Percentiles rank a stretch among this genome's conserved stretches.
Conservation (phyloP, 768 basidiomycete species). For the Kwoniella newhampshirensis region DNA sequence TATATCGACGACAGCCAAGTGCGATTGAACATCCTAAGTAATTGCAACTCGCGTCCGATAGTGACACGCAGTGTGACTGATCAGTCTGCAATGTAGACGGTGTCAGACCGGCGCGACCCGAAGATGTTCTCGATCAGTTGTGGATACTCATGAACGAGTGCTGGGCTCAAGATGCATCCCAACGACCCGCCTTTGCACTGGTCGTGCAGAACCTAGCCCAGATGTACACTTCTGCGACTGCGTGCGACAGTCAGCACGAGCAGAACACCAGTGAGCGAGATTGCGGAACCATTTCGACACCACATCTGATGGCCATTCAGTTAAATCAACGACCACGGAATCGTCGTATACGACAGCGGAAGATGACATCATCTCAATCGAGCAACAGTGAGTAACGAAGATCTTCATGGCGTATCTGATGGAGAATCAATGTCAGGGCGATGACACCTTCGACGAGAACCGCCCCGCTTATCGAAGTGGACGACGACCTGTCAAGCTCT, state of each 20-base stretch:
- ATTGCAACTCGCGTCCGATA: conserved; percentile 6
- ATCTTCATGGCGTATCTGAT: background rate
- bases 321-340: conserved; percentile 10
- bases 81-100: conserved; percentile 6
- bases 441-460: conserved; percentile 24
- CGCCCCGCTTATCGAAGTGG: conserved; percentile 17
- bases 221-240: conserved; percentile 20
- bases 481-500: conserved; percentile 31
- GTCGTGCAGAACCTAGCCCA: conserved; percentile 20
- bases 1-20: conserved; percentile 53
- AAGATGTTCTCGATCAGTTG: conserved; percentile 14
- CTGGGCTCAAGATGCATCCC: conserved; percentile 31
- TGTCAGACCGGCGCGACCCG: conserved; percentile 25
- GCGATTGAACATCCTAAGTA: conserved; percentile 54
- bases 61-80: background rate
- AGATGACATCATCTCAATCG: conserved; percentile 5
- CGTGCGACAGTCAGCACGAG: conserved; percentile 5
- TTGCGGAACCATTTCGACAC: no score
- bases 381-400: conserved; percentile 14
- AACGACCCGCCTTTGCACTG: conserved; percentile 29
- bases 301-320: no score
- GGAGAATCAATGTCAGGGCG: conserved; percentile 9
- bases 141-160: conserved; percentile 26
- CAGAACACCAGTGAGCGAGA: conserved; percentile 11
- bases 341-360: conserved; percentile 18